Base-by-base conservation (phyloP, 768 basidiomycete species). In the Punctularia strigosozonata region DNA sequence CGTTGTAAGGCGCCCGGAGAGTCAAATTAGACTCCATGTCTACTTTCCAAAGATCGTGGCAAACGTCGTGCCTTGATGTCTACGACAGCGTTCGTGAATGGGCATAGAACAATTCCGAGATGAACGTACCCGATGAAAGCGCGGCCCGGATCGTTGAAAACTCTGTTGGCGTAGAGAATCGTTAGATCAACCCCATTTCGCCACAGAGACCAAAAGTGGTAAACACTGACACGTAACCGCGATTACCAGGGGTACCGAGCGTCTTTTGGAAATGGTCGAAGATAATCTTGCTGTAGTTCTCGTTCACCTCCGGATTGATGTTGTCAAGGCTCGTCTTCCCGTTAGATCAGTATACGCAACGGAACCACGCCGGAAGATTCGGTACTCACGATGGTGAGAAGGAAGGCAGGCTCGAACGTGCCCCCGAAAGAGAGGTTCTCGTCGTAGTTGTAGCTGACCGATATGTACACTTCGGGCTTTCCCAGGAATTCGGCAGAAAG, bases 321-420 rank as follows among this genome's bases (percentile, higher is more conserved):
- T 77, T 76, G 48, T 65, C 72, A 52, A 84, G 56, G 50, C 71
- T 75, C 31, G 56, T 61, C 81, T 83, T 41, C 20, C n/a, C n/a
- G n/a, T n/a, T n/a, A n/a, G n/a, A n/a, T n/a, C n/a, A n/a, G n/a
- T n/a, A n/a, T n/a, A n/a, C n/a, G n/a, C n/a, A n/a, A 31, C 8
- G 24, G 35, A 28, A 15, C 26, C 25, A n/a, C 18, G n/a, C 5
- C n/a, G 21, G 23, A 23, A 25, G 26, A 23, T 46, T 34, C 17
- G 21, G 31, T 15, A 63, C 79, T 38, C 43, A 84, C 82, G 42
- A 80, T 58, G 33, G 53, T 56, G 38, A 84, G 57, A 36, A 69
- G 59, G 56, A 80, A 71, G 3, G 79, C 75, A 15, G 80, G 80
- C 13, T 81, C 79, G 38, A 79, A 70, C 4, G 71, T 70, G 12